Base-by-base conservation (phyloP, 2,329 filamentous ascomycete genomes). In the Arthrinium puccinioides region DNA sequence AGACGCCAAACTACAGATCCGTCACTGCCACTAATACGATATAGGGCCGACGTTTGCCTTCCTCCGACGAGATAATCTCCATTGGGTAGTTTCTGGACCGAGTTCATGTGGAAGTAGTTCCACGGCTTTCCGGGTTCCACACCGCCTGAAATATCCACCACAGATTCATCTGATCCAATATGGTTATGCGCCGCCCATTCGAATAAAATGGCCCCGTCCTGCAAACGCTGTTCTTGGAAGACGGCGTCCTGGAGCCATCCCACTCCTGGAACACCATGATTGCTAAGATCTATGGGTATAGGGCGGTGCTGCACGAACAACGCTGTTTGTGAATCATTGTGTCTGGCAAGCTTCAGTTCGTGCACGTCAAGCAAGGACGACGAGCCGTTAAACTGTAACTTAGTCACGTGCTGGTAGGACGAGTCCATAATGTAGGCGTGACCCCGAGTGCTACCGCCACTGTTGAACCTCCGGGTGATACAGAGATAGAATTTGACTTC, bases 81-180 rank as follows among this genome's bases (percentile, higher is more conserved):
- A 2, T 60, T 54, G 4, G 49, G 43, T 43, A 71, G 67, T 51
- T 72, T 72, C 49, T 70, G 67, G 39, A 73, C 57, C 29, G 66
- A 69, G 52, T 72, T 75, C 51, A 76, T 66, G 50, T 75, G 71
- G 54, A 74, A 73, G 51, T 67, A 75, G 46, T 76, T 71, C 60
- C 65, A 75, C 2, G 68, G 37, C 26, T 44, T 55, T 21, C 54
- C 55, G 18, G 25, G 25, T 14, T 11, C 15, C 5, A 27, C 25
- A 14, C 25, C 25, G 25, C 25, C 15, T 5, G 13, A 27, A 27
- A 27, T n/a, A 14, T n/a, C 25, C 13, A 27, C 15, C 5, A 14
- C 25, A 5, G 25, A 11, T 14, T 27, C 25, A 14, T 27, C 25
- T 8, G 15, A 27, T n/a, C n/a, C n/a, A n/a, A n/a, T n/a, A 9